Percentiles rank a stretch among this genome's conserved stretches.
phyloP scores from a whole-genome alignment of 1,284 basidiomycete species.

The Marasmius oreades region DNA sequence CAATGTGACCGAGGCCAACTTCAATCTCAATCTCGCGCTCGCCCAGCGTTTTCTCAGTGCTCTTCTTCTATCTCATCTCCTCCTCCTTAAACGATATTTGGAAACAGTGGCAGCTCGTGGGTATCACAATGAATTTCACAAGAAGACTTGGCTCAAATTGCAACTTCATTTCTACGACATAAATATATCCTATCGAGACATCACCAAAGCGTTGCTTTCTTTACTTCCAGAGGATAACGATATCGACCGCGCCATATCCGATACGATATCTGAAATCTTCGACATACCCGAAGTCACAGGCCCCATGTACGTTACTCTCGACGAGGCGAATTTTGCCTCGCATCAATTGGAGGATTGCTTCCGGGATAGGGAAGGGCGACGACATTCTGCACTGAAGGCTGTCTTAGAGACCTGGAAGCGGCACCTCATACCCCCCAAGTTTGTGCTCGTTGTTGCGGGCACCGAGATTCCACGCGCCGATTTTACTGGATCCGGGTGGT shows the following conservation, averaged over 20 bases:
- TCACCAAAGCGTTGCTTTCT: neutral
- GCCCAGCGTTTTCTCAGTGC: constrained; percentile 7
- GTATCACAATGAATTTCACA: neutral
- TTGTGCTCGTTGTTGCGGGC: constrained; percentile 11
- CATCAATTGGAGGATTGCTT: neutral
- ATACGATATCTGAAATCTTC: constrained; percentile 1
- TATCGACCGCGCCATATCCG: constrained; percentile 3
- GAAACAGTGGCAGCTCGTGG: neutral
- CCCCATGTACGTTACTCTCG: constrained; percentile 5
- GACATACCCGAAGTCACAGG: neutral
- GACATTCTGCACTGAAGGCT: constrained; percentile 7
- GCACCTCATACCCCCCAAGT: neutral
- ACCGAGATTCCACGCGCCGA: constrained; percentile 6
- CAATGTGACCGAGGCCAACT: neutral
- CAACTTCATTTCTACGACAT: neutral
- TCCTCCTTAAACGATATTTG: constrained; percentile 14
- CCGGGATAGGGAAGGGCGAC: neutral
- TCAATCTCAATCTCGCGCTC: neutral
- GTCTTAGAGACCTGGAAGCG: constrained; percentile 4
- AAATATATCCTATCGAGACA: neutral
- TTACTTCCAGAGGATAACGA: neutral
- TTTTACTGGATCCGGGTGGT: neutral
- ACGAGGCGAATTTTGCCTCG: constrained; percentile 9
- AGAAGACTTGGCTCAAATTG: constrained; percentile 10
- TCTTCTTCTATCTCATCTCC: constrained; percentile 9